Evolutionary conservation across 2,329 filamentous ascomycete species (phyloP), one percentile per base, ranked within the genome.

Genomic region (Karstenula rhodostoma): DNA sequence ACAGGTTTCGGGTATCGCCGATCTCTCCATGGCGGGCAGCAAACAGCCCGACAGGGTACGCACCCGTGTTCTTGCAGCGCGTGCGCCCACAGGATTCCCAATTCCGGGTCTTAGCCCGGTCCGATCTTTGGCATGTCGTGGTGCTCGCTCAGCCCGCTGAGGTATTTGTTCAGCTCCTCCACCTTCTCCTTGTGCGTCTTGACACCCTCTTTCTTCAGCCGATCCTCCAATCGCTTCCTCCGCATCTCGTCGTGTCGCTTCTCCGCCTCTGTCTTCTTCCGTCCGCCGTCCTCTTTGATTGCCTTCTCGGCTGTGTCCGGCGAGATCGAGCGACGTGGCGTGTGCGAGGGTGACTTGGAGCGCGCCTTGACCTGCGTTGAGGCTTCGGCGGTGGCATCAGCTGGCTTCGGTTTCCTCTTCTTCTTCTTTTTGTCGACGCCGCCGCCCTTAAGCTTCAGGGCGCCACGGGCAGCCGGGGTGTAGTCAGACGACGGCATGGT

Each of bases 141-240:
- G 81, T 99, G 95, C 80, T 99, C 95, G 80, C 92, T 97, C 73
- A 99, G 80, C 67, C 89, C 91, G 66, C 92, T 95, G 37, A 99
- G 82, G 77, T 98, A 97, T 65, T 91, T 92, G 77, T 99, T 99
- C 69, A 98, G 82, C 77, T 97, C 93, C 78, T 98, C 94, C 46
- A 99, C 94, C 12, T 93, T 89, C 82, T 99, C 92, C 77, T 98
- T 98, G 79, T 99, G 95, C 32, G 94, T 96, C 84, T 97, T 98
- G 67, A 94, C 87, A 17, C 96, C 90, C 76, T 97, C 94, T 15
- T 90, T 88, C 73, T 91, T 89, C 47, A 96, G 82, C 63, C 93
- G 84, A 72, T 97, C 90, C 69, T 95, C 88, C 71, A 98, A 82
- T 82, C 92, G 87, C 80, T 93, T 95, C 77, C 88, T 86, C 77